Base-by-base conservation (phyloP, 2,329 filamentous ascomycete species). In the Leptographium flavum region DNA sequence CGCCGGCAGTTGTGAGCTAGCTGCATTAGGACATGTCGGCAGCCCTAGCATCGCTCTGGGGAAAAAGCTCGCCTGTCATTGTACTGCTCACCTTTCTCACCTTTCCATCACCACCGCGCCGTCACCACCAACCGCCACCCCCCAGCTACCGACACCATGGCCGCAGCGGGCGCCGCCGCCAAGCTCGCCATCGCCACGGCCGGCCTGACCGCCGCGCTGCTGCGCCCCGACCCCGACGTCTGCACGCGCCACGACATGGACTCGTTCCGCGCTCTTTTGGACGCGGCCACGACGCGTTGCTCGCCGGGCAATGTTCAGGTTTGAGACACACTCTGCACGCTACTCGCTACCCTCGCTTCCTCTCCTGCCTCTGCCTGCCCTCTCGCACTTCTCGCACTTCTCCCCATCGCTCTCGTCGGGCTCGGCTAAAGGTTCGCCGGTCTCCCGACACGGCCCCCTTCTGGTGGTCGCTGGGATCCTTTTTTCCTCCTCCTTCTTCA, bases 291-390 rank as follows among this genome's bases (percentile, higher is more conserved):
- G 58, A 65, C 71, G 64, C 74, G 78, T 67, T 90, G 85, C 74
- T 84, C 83, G 57, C 73, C 79, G 58, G 66, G 70, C 69, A 87
- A 90, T 69, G 81, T 92, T 71, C 85, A 92, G 85, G 85, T 92
- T 85, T 87, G 81, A 60, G 55, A 59, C 58, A 45, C 49, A 51
- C 48, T 45, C 43, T 47, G 42, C 49, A 46, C 14, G 17, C 28
- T 41, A 28, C 39, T 15, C 23, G 27, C 28, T 7, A 47, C 42
- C 51, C 47, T 40, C 38, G 54, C 50, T 49, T 49, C 50, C 40
- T 48, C 47, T 33, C 11, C 8, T n/a, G 17, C 15, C 15, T 15
- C 10, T 25, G n/a, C 23, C 28, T 10, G 47, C 40, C 52, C 52
- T 47, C 49, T 51, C 53, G 45, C 43, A 14, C 50, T 37, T 52